Conservation (phyloP, 1,284 basidiomycete genomes). For the Moesziomyces sp. region DNA sequence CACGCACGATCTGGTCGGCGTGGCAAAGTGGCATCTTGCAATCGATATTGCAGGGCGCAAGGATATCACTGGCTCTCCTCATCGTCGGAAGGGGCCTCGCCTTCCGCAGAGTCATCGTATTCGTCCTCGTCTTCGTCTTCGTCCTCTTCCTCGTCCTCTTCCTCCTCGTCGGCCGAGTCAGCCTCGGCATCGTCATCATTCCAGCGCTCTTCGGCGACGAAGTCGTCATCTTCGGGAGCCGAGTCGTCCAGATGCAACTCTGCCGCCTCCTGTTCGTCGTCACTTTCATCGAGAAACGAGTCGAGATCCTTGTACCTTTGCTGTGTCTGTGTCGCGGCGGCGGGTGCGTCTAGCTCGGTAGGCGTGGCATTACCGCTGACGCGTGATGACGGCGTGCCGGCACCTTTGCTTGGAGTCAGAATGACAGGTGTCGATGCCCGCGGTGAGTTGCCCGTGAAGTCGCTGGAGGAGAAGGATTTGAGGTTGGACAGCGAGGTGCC, state of each 20-base stretch:
- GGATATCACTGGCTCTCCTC: slow-evolving; percentile 7
- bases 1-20: no score
- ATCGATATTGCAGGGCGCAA: no score
- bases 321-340: slow-evolving; percentile 9
- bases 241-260: slow-evolving; percentile 40
- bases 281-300: slow-evolving; percentile 60
- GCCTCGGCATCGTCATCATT: slow-evolving; percentile 20
- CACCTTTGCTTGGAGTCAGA: slow-evolving; percentile 16
- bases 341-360: slow-evolving; percentile 29
- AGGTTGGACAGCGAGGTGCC: slow-evolving; percentile 29
- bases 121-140: slow-evolving; percentile 26
- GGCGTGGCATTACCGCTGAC: slow-evolving; percentile 17
- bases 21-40: no score
- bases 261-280: slow-evolving; percentile 42
- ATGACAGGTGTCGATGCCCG: slow-evolving; percentile 9
- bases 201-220: slow-evolving; percentile 14
- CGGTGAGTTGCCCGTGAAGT: slow-evolving; percentile 15
- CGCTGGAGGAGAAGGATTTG: slow-evolving; percentile 41
- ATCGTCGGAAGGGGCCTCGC: slow-evolving; percentile 12
- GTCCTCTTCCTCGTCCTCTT: slow-evolving; percentile 24
- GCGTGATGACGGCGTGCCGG: slow-evolving; percentile 9
- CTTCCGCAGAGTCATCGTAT: slow-evolving; percentile 19
- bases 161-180: background rate
- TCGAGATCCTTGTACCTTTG: slow-evolving; percentile 61
- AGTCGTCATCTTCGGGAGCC: slow-evolving; percentile 58